Base-by-base conservation (phyloP, 768 basidiomycete genomes). In the Tylopilus balloui region DNA sequence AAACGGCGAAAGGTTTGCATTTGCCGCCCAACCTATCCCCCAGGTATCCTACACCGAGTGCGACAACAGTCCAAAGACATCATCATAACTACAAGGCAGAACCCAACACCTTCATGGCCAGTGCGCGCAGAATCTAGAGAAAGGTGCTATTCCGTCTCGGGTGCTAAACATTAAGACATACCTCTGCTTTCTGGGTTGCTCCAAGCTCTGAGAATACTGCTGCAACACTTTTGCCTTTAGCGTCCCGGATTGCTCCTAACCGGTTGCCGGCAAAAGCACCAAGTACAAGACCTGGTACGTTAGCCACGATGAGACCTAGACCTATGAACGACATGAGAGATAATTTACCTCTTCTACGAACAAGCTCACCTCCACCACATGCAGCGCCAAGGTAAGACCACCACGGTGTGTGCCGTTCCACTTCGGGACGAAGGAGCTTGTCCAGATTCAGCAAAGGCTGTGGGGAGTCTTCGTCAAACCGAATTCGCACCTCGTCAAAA, bases 141-240 rank as follows among this genome's bases (percentile, higher is more conserved):
- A 12, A 43, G 14, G 21, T 23, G 37, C 15, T 11, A 32, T 53
- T 21, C 13, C 38, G 10, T 42, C 17, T 45, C 25, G 12, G 40
- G 25, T 13, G n/a, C n/a, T 11, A n/a, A 31, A 47, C 27, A 41
- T 53, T 20, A 28, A 34, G 35, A 61, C 73, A 55, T 59, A 90
- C 92, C 81, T 95, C 88, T 41, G 92, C 91, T 66, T 90, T 94
- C 74, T 93, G 86, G 43, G 71, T 72, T 3, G 81, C 78, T 15
- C 81, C 84, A 21, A 96, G 75, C 19, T 87, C 79, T 39, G 74
- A 70, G 65, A 97, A 97, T 15, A 96, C 93, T 9, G 86, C 78
- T 3, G 88, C 92, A 20, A 97, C 92, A 53, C 86, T 87, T 76
- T 90, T 92, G 10, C 93, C 88, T 72, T 97, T 97, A 4, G 93